A percentile compares a stretch with the other conserved stretches of the same genome.
These are phyloP conservation scores for Fusarium longipes DNA, from an alignment of 2,329 filamentous ascomycete species.

Conservation along the genomic window DNA sequence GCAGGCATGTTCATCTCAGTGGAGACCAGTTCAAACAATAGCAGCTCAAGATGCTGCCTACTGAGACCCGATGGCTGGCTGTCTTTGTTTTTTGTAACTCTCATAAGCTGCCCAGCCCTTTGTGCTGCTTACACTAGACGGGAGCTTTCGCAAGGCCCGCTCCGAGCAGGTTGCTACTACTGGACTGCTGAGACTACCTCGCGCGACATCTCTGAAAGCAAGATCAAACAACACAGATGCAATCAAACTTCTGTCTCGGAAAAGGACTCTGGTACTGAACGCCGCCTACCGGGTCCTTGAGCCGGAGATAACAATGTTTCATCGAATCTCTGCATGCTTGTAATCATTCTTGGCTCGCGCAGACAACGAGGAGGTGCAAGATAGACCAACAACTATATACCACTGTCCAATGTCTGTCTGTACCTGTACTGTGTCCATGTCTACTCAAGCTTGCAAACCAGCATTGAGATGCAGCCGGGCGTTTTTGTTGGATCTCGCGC, in stretches of 20 bases:
- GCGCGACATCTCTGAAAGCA: not conserved
- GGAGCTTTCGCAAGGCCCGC: constrained; percentile 33
- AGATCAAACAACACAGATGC: not conserved
- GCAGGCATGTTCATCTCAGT: constrained; percentile 11
- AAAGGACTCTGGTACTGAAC: not conserved
- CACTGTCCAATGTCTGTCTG: not conserved
- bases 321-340: not conserved
- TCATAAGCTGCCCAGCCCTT: not conserved
- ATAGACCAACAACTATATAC: not conserved
- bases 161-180: constrained; percentile 17
- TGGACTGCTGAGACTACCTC: constrained; percentile 3
- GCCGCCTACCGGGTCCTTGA: not conserved
- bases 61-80: constrained; percentile 32
- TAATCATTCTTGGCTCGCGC: not conserved
- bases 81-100: constrained; percentile 20
- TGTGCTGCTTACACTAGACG: constrained; percentile 3
- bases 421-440: not conserved
- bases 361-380: not conserved
- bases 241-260: not conserved
- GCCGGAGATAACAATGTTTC: not conserved
- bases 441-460: not conserved
- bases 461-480: constrained; percentile 20
- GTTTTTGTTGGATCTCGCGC: constrained; percentile 26
- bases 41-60: constrained; percentile 7
- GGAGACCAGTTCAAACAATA: constrained; percentile 29